phyloP scores from a whole-genome alignment of 768 basidiomycete species.

The Boletales sp. region DNA sequence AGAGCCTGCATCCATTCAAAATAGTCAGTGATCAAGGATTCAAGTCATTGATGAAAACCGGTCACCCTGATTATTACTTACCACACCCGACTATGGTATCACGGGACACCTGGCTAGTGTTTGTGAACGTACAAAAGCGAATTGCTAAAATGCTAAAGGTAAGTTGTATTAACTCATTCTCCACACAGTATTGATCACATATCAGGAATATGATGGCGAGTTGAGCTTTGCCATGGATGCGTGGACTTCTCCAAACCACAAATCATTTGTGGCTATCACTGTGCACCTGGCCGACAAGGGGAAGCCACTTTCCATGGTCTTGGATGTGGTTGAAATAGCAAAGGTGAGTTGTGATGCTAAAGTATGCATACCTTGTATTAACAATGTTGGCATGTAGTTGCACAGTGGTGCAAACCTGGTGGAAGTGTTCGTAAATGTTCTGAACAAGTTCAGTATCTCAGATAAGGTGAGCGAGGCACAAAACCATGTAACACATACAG shows the following conservation, averaged over 20 bases:
- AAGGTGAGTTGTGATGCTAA: background rate
- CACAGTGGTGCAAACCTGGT: conserved; percentile 18
- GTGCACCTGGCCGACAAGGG: background rate
- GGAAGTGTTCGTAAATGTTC: conserved; percentile 13
- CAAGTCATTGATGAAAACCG: background rate
- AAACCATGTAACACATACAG: background rate
- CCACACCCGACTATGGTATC: conserved; percentile 25
- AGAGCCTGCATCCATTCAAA: background rate
- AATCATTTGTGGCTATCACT: background rate
- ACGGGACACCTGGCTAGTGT: conserved; percentile 28
- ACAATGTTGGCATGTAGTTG: too few relatives aligned
- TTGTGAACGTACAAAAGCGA: conserved; percentile 10
- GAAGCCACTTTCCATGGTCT: background rate
- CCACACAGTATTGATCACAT: background rate
- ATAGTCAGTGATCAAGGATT: background rate
- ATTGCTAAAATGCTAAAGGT: conserved; percentile 31
- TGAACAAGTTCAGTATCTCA: conserved; percentile 24
- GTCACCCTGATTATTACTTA: background rate
- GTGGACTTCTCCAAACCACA: background rate
- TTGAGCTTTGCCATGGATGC: background rate
- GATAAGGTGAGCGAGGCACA: conserved; percentile 21
- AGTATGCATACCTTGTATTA: too few relatives aligned
- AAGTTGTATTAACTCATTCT: conserved; percentile 2
- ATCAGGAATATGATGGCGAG: background rate
- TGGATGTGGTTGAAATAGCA: background rate